Evolutionary conservation across 148 eudicot genomes (phyloP).

Genomic region (Diospyros kaki): DNA sequence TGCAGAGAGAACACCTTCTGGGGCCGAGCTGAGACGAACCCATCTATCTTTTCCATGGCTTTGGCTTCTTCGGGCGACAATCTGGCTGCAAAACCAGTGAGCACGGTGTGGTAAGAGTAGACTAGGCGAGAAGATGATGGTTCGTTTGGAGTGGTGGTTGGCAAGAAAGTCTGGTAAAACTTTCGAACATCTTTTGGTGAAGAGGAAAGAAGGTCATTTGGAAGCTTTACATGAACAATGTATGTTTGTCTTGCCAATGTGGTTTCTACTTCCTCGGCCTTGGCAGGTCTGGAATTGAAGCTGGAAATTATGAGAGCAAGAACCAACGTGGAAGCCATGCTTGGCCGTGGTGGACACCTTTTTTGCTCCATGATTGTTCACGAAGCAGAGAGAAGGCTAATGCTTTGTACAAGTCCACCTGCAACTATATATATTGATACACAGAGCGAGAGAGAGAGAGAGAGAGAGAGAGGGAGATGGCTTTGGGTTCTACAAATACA

Average conservation of each 20-base stretch:
- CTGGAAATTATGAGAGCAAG: no score
- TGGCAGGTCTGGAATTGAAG: no score
- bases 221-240: slow-evolving; percentile 66
- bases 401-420: no score
- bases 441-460: no score
- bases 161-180: slow-evolving; percentile 7
- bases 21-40: slow-evolving; percentile 45
- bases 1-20: slow-evolving; percentile 52
- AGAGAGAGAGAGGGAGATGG: no score
- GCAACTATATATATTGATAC: no score
- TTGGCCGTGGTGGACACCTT: no score
- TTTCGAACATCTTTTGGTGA: slow-evolving; percentile 63
- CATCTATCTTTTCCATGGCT: slow-evolving; percentile 29
- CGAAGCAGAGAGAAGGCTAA: no score
- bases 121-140: slow-evolving; percentile 28
- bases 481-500: no score
- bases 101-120: slow-evolving; percentile 59
- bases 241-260: slow-evolving; percentile 36
- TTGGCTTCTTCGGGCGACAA: slow-evolving; percentile 23
- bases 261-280: no score
- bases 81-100: slow-evolving; percentile 65
- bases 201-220: slow-evolving; percentile 27
- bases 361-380: no score
- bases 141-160: slow-evolving; percentile 35
- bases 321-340: no score